Percentiles rank a stretch among this genome's conserved stretches.
Evolutionary conservation across 495 filamentous ascomycete species (phyloP).

Genomic region (Podospora conica): DNA sequence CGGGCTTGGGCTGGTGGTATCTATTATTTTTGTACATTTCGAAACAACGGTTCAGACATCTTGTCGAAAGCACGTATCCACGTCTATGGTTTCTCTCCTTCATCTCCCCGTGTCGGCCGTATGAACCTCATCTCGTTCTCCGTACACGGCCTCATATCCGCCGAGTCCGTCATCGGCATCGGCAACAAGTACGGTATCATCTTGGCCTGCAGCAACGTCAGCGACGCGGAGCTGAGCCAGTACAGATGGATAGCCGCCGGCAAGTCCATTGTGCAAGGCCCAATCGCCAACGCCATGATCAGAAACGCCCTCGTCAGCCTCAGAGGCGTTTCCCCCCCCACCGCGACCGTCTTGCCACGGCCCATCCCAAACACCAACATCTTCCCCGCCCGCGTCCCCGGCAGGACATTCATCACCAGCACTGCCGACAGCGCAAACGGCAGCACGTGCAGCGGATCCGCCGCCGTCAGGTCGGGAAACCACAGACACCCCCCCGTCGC

Average conservation of each 20-base stretch:
- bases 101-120: slow-evolving; percentile 17
- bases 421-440: slow-evolving; percentile 51
- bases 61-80: neutral
- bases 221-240: slow-evolving; percentile 52
- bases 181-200: slow-evolving; percentile 23
- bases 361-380: slow-evolving; percentile 16
- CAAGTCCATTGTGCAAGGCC: slow-evolving; percentile 46
- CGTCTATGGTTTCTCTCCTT: neutral
- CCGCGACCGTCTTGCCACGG: neutral
- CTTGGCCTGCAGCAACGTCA: slow-evolving; percentile 10
- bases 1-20: neutral
- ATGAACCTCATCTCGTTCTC: slow-evolving; percentile 18
- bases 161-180: no score
- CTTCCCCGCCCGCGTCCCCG: slow-evolving; percentile 12
- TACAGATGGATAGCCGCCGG: slow-evolving; percentile 65
- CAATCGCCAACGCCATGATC: slow-evolving; percentile 35
- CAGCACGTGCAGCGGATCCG: slow-evolving; percentile 64
- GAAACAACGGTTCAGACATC: neutral
- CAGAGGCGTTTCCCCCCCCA: slow-evolving; percentile 1
- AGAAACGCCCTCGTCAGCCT: slow-evolving; percentile 31
- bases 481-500: slow-evolving; percentile 72
- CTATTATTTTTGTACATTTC: neutral
- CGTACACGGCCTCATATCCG: slow-evolving; percentile 9
- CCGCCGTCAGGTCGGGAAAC: slow-evolving; percentile 67
- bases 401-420: slow-evolving; percentile 40